Base-by-base conservation (phyloP, 805 yeast species). In the Scheffersomyces stipitis region DNA sequence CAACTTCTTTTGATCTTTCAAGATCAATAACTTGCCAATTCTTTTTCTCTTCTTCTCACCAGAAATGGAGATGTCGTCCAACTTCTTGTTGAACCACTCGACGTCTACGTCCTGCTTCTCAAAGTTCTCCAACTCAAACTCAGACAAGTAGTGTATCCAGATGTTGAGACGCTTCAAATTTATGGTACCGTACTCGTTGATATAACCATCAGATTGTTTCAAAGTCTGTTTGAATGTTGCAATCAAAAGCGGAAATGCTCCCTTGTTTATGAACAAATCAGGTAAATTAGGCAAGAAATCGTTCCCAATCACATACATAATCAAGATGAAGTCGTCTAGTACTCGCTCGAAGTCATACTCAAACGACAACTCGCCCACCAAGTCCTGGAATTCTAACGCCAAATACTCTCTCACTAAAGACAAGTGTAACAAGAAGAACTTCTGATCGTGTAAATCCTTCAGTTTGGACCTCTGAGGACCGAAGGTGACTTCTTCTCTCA, bases 271-370 rank as follows among this genome's bases (percentile, higher is more conserved):
- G 58, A 87, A 90, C 49, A 93, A 72, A 61, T 90, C 96, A 0
- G 99, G 99, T 50, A 95, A 75, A 58, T 93, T 87, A 17, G 99
- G 99, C 55, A 93, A 75, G 80, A 93, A 93, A 74, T 93, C 99
- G 57, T 93, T 93, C 52, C 99, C 99, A 51, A 93, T 87, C 43
- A 93, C 96, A 56, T 87, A 90, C 83, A 88, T 78, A 51, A 91
- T 83, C 42, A 93, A 71, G 45, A 93, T 86, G 49, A 91, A 88
- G 60, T 93, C 99, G 63, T 93, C 99, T 46, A 93, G 64, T 17
- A 89, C 74, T 45, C 90, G 75, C 62, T 93, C 99, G 60, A 93
- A 90, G 62, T 85, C 80, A 53, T 84, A 91, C 26, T 69, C 78
- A 50, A 88, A 88, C 15, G 76, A 56, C 33, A 87, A 49, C 34